phyloP scores from a whole-genome alignment of 2,329 filamentous ascomycete species.

The Ophiostoma quercus region DNA sequence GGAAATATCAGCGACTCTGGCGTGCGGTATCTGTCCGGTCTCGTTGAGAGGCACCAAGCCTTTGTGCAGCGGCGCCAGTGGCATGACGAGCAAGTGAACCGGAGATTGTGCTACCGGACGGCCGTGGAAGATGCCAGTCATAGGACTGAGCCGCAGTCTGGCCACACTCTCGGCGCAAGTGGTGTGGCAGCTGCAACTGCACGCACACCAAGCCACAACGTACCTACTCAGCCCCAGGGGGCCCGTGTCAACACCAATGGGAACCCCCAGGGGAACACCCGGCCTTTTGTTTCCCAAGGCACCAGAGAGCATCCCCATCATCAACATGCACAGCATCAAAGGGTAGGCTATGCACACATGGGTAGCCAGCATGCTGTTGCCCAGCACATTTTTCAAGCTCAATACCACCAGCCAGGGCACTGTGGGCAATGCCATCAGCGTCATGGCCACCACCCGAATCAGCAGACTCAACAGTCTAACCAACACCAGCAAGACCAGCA shows the following conservation, averaged over 20 bases:
- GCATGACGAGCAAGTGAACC: background rate
- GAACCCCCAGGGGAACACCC: too few species aligned
- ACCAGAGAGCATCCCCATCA: background rate
- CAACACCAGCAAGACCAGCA: background rate
- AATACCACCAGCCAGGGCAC: background rate
- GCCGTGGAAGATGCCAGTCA: background rate
- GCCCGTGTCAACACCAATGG: background rate
- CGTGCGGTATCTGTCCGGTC: background rate
- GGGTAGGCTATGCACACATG: background rate
- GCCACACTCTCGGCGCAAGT: background rate
- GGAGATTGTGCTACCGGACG: background rate
- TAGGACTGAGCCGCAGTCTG: background rate
- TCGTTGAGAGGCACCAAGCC: background rate
- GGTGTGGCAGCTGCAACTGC: background rate
- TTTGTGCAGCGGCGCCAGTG: background rate
- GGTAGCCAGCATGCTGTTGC: background rate
- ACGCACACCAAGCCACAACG: background rate
- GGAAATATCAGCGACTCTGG: conserved; percentile 15
- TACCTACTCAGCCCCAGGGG: background rate
- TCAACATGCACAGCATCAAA: background rate
- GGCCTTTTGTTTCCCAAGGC: background rate
- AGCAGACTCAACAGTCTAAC: background rate
- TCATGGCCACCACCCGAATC: background rate
- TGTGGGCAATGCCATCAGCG: background rate
- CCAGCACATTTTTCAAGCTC: background rate